Evolutionary conservation across 2,329 filamentous ascomycete species (phyloP), one percentile per base, ranked within the genome.

Genomic region (Sphaerulina populicola): DNA sequence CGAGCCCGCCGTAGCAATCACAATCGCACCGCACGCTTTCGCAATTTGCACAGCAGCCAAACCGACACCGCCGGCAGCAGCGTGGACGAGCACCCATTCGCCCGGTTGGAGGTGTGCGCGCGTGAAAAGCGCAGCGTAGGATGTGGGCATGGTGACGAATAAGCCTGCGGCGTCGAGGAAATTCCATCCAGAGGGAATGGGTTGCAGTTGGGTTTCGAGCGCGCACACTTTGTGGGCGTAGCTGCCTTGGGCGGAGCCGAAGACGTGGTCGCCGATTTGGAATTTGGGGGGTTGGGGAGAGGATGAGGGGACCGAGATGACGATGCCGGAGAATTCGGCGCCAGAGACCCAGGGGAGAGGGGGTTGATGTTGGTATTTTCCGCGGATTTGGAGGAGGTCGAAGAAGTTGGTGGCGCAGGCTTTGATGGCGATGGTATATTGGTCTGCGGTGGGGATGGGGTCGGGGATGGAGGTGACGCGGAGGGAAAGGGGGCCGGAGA

Each of bases 351-450:
- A 95, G 30, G 90, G 90, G 44, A 96, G 82, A 0, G 85, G 81
- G 0, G 89, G 89, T 63, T 96, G 90, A 66, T 88, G 79, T 67
- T 97, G 91, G 72, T 97, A 97, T 79, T 94, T 94, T 51, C 91
- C 91, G 65, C 88, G 85, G 65, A 96, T 88, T 67, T 97, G 91
- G 49, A 97, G 81, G 52, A 95, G 85, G 68, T 97, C 91, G 74
- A 96, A 97, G 78, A 97, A 97, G 73, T 97, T 97, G 63, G 88
- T 87, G 15, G 88, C 91, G 0, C 86, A 79, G 42, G 91, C 88
- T 70, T 88, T 86, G 63, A 97, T 86, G 64, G 83, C 79, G 66
- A 97, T 86, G 57, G 94, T 77, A 68, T 96, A 97, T 72, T 95
- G 81, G 64, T 86, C 74, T 30, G 81, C 70, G 7, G 77, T 75